Evolutionary conservation across 2,329 filamentous ascomycete species (phyloP), one percentile per base, ranked within the genome.

Genomic region (Xylariales sp.): DNA sequence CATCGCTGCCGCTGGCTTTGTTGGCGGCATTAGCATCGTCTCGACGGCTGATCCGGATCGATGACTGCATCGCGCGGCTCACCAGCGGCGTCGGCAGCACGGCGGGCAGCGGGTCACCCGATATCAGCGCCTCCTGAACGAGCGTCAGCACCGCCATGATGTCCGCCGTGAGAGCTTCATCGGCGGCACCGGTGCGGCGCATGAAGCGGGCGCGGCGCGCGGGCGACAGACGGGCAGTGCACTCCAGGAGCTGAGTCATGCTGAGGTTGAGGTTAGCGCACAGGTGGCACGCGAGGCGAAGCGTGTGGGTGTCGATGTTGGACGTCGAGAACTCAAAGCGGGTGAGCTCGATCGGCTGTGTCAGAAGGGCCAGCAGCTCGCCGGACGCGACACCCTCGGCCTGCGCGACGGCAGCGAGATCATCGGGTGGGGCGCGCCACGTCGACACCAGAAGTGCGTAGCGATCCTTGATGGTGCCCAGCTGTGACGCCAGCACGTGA

Each of bases 11-110:
- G n/a, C n/a, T n/a, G n/a, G n/a, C n/a, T n/a, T n/a, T n/a, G n/a
- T n/a, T n/a, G n/a, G n/a, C n/a, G n/a, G n/a, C n/a, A n/a, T n/a
- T n/a, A n/a, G n/a, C n/a, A n/a, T n/a, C n/a, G n/a, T n/a, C n/a
- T n/a, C n/a, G n/a, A n/a, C n/a, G n/a, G n/a, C n/a, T n/a, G n/a
- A n/a, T n/a, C n/a, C n/a, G n/a, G n/a, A n/a, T n/a, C n/a, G n/a
- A n/a, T n/a, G n/a, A n/a, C n/a, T n/a, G n/a, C 29, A 31, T 6
- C 8, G 29, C 17, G 10, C 31, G 20, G 5, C 19, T 33, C n/a
- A 33, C 17, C 17, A 33, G 17, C 12, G 33, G 33, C 27, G 33
- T 35, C n/a, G 18, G 33, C 33, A 35, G 14, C 4, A 35, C 27
- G 10, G 21, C 21, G 10, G 33, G 21, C 5, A 25, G 21, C 0